phyloP scores from a whole-genome alignment of 2,329 filamentous ascomycete genomes.

The Lachnellula subtilissima region DNA sequence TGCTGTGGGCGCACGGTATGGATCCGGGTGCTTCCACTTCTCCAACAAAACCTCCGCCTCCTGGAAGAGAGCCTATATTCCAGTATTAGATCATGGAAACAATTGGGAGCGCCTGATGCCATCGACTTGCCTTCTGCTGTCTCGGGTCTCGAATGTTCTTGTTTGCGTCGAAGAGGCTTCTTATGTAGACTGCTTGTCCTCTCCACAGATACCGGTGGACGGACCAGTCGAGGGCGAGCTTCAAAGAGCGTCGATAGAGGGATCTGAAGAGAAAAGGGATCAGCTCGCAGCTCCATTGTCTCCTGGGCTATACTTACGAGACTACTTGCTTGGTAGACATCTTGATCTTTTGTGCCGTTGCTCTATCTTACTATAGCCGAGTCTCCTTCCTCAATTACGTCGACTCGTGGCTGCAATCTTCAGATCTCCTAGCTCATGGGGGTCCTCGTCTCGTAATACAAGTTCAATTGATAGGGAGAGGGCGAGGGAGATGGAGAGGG shows the following conservation, averaged over 20 bases:
- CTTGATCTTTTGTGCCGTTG: constrained; percentile 3
- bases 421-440: neutral
- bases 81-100: constrained; percentile 8
- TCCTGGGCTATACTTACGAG: constrained; percentile 22
- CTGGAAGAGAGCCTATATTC: constrained; percentile 67
- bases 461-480: neutral
- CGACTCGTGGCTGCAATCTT: neutral
- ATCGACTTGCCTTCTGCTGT: constrained; percentile 61
- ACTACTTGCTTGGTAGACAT: constrained; percentile 35
- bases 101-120: neutral
- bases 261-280: constrained; percentile 41
- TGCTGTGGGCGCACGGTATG: constrained; percentile 82
- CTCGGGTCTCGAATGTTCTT: constrained; percentile 76
- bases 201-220: constrained; percentile 92
- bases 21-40: constrained; percentile 97
- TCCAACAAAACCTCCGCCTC: constrained; percentile 86
- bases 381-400: neutral
- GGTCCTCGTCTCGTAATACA: neutral
- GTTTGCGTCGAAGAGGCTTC: constrained; percentile 92
- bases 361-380: neutral
- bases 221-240: constrained; percentile 91
- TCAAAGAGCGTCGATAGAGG: constrained; percentile 88
- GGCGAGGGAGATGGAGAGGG: neutral
- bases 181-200: constrained; percentile 92
- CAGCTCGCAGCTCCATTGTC: constrained; percentile 5